Base-by-base conservation (phyloP, 176 grass and related monocot species). In the Urochloa ruziziensis region DNA sequence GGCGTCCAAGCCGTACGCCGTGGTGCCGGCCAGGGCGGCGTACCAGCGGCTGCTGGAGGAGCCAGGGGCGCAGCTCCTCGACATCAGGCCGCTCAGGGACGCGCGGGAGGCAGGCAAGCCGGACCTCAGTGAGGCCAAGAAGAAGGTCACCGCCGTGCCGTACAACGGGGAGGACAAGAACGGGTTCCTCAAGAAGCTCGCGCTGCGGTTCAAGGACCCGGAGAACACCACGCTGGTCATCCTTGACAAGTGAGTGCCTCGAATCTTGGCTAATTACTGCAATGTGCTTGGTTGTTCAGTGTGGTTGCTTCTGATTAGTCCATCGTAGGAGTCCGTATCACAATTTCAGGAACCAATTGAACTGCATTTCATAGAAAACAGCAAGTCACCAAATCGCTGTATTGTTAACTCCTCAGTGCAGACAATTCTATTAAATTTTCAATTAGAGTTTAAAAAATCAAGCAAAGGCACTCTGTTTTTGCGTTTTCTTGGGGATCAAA, bases 221-320 rank as follows among this genome's bases (percentile, higher is more conserved):
- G 91, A 81, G 75, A 94, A 94, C 83, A 96, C 93, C 61, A 96
- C 91, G 74, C 77, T 99, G 73, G 61, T 92, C 85, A 88, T 99
- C 67, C 82, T 99, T 80, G 93, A 99, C 81, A 96, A 99, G 96
- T 99, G 82, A 90, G 96, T 13, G 23, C 24, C 73, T 70, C 7
- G 2, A 37, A 49, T 44, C 21, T 51, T 53, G 21, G 5, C 70
- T 78, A 2, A 12, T 51, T 19, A 43, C 58, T 77, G 77, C 63
- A 77, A 89, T 85, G 82, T 70, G 53, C 44, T 80, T 74, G 12
- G 2, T 68, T 37, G 15, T 70, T 18, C 16, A 5, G 33, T 14
- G 4, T 70, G 13, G 34, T 6, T 75, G 35, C 15, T 84, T 57
- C 23, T 34, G 18, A 21, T 43, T 33, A 59, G 34, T 39, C 13